phyloP scores from a whole-genome alignment of 768 basidiomycete species.

The Auricularia cornea region DNA sequence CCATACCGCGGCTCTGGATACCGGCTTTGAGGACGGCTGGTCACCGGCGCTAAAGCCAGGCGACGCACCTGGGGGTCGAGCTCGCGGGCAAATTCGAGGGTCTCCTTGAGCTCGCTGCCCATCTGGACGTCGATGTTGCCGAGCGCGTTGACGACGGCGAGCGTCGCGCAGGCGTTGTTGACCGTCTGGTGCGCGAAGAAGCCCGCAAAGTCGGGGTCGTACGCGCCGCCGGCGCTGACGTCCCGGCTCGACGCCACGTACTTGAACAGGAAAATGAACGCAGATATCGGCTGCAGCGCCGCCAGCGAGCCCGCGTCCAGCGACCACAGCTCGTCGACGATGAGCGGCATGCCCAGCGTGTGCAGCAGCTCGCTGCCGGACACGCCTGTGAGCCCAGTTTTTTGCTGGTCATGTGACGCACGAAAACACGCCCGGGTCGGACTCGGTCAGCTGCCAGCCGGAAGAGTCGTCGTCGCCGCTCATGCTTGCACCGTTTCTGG shows the following conservation, averaged over 20 bases:
- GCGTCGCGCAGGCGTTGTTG: conserved; percentile 95
- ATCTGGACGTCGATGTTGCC: conserved; percentile 63
- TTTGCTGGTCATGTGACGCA: conserved; percentile 29
- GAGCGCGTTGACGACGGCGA: conserved; percentile 87
- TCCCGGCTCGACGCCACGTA: conserved; percentile 56
- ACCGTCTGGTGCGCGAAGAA: conserved; percentile 87
- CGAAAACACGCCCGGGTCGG: conserved; percentile 82
- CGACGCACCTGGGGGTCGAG: conserved; percentile 65
- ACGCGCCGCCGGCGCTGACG: conserved; percentile 39
- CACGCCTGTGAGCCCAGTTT: neutral
- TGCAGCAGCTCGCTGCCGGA: conserved; percentile 64
- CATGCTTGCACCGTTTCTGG: conserved; percentile 15
- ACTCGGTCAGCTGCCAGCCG: conserved; percentile 69
- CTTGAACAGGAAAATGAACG: conserved; percentile 94
- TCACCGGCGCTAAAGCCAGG: neutral
- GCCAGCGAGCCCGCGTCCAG: conserved; percentile 68
- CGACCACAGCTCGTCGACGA: conserved; percentile 84
- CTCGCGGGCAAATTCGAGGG: conserved; percentile 68
- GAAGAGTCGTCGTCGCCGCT: conserved; percentile 57
- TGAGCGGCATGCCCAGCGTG: conserved; percentile 71
- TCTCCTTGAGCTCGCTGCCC: conserved; percentile 61
- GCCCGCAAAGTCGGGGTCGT: conserved; percentile 69
- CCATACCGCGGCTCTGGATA: conserved; percentile 62
- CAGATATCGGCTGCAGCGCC: conserved; percentile 63
- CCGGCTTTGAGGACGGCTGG: neutral